These are phyloP conservation scores for Tarenaya hassleriana DNA, from an alignment of 345 rosid species.

Conservation along the genomic window DNA sequence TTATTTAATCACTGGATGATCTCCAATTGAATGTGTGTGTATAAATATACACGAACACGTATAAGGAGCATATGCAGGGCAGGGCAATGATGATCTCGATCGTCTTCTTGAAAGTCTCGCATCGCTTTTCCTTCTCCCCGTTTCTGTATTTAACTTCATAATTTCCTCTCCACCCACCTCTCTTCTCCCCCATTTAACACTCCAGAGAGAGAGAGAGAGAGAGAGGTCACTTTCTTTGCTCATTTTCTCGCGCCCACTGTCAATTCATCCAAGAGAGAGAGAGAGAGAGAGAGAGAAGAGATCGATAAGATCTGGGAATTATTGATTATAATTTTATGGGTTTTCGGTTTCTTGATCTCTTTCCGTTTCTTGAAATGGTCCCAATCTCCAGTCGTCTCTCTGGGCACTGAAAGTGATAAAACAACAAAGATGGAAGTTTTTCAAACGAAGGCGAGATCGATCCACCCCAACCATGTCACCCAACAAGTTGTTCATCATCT, in stretches of 20 bases:
- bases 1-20: too few relatives aligned
- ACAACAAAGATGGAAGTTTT: conserved; percentile 19
- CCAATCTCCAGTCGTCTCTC: conserved; percentile 11
- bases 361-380: conserved; percentile 24
- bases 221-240: conserved; percentile 18
- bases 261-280: conserved; percentile 24
- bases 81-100: conserved; percentile 43
- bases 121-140: conserved; percentile 27
- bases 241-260: too few relatives aligned
- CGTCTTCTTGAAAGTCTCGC: conserved; percentile 28
- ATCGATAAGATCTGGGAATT: conserved; percentile 10
- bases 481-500: conserved; percentile 15
- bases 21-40: too few relatives aligned
- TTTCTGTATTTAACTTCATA: conserved; percentile 33
- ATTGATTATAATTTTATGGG: too few relatives aligned
- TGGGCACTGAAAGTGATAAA: conserved; percentile 43
- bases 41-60: not conserved
- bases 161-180: conserved; percentile 53
- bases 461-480: not conserved
- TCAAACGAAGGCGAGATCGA: conserved; percentile 19
- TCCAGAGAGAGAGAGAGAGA: conserved; percentile 14
- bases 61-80: not conserved
- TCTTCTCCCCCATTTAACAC: conserved; percentile 42
- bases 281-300: too few relatives aligned
- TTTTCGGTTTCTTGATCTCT: conserved; percentile 18